Percentiles rank a stretch among this genome's conserved stretches.
Conservation (phyloP, 257 asterid genomes). For the Ligustrum vulgare region DNA sequence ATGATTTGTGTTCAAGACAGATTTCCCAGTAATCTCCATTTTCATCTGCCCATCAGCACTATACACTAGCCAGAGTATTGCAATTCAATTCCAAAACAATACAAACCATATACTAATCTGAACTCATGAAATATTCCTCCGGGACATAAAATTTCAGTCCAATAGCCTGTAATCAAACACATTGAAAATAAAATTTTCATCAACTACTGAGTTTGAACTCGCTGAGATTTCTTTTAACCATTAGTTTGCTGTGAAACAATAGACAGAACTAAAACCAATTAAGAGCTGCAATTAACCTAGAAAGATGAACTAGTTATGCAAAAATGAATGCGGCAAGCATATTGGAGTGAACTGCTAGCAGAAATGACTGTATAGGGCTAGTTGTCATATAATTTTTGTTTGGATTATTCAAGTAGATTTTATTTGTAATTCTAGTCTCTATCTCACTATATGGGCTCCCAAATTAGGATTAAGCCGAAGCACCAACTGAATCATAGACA, state of each 20-base stretch:
- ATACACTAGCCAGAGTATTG: background rate
- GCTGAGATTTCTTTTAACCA: background rate
- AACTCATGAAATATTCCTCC: slow-evolving; percentile 55
- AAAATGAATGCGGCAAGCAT: background rate
- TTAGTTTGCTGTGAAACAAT: background rate
- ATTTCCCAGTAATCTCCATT: background rate
- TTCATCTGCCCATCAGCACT: background rate
- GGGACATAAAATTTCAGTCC: slow-evolving; percentile 79
- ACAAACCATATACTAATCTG: slow-evolving; percentile 21
- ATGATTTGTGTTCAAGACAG: background rate
- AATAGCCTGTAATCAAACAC: slow-evolving; percentile 56
- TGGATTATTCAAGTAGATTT: background rate
- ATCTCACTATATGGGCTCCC: background rate
- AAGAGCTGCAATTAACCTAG: background rate
- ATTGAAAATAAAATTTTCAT: slow-evolving; percentile 2
- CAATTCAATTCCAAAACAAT: background rate
- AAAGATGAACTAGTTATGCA: background rate
- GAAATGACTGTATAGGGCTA: background rate
- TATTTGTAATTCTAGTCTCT: background rate
- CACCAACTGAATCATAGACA: background rate
- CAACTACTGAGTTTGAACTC: background rate
- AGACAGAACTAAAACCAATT: background rate
- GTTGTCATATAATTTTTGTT: background rate
- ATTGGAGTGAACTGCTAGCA: background rate
- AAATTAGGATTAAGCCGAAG: background rate